Percentiles rank a stretch among this genome's conserved stretches.
Evolutionary conservation across 192 early-diverging fungal genomes (phyloP).

Genomic region (Linderina pennispora): DNA sequence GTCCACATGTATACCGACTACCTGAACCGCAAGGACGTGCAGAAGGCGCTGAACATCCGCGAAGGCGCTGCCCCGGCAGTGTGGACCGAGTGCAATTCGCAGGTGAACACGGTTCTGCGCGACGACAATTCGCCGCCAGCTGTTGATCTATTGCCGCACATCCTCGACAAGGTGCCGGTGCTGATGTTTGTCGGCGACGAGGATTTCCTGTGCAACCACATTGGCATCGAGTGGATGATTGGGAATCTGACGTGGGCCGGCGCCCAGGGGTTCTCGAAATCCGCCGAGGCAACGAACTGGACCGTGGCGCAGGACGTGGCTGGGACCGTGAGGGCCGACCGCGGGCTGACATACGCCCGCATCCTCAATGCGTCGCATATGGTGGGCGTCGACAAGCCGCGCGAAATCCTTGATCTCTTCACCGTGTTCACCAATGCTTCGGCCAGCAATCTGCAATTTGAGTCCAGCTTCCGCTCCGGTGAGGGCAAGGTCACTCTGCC

Average conservation of each 20-base stretch:
- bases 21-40: constrained; percentile 47
- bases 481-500: not conserved
- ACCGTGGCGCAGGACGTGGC: constrained; percentile 32
- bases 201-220: constrained; percentile 69
- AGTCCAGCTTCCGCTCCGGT: constrained; percentile 26
- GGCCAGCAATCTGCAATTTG: constrained; percentile 22
- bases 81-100: constrained; percentile 60
- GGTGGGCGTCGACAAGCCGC: constrained; percentile 61
- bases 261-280: constrained; percentile 38
- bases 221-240: constrained; percentile 58
- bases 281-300: constrained; percentile 36
- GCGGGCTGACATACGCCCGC: constrained; percentile 58
- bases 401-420: constrained; percentile 55
- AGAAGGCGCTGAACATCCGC: constrained; percentile 47
- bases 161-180: constrained; percentile 47
- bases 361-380: constrained; percentile 63
- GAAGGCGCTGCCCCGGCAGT: constrained; percentile 2
- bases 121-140: constrained; percentile 42
- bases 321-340: constrained; percentile 46
- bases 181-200: constrained; percentile 59
- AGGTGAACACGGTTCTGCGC: constrained; percentile 24
- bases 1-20: constrained; percentile 38
- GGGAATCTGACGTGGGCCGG: constrained; percentile 58
- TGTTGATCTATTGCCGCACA: constrained; percentile 38
- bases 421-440: constrained; percentile 48